Evolutionary conservation across 257 asterid species (phyloP).

Genomic region (Solanum sitiens): DNA sequence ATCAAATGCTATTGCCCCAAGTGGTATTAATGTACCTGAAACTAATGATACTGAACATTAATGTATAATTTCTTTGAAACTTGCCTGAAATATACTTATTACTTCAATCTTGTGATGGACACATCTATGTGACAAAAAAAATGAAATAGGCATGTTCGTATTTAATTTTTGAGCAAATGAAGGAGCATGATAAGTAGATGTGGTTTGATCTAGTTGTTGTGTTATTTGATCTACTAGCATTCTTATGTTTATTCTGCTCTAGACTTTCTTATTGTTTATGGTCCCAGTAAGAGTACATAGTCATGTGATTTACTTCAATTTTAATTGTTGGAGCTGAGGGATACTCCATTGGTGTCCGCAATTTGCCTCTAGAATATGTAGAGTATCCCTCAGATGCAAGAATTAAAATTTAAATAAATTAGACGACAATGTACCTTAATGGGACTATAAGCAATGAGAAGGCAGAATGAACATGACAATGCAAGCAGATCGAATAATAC

Average conservation of each 20-base stretch:
- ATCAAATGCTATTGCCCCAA: slow-evolving; percentile 6
- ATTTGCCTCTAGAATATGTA: slow-evolving; percentile 60
- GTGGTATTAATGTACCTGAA: slow-evolving; percentile 15
- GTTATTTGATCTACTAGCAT: background rate
- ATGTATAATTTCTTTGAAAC: slow-evolving; percentile 27
- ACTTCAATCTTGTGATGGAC: background rate
- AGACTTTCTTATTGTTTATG: background rate
- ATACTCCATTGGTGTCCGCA: slow-evolving; percentile 68
- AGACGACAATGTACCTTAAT: background rate
- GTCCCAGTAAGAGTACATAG: background rate
- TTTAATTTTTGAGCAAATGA: background rate
- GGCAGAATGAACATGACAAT: background rate
- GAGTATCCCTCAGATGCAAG: slow-evolving; percentile 74
- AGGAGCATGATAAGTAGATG: background rate
- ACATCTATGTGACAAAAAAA: background rate
- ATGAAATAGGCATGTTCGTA: background rate
- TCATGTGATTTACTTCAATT: background rate
- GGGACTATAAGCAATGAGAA: background rate
- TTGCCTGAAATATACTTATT: background rate
- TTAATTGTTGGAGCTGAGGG: slow-evolving; percentile 46
- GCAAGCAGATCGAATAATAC: background rate
- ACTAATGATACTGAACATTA: slow-evolving; percentile 35
- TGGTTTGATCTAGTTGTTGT: background rate
- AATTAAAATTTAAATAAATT: background rate
- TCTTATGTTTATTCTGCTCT: background rate